Conservation (phyloP, 2,329 filamentous ascomycete genomes). For the Colletotrichum zoysiae region DNA sequence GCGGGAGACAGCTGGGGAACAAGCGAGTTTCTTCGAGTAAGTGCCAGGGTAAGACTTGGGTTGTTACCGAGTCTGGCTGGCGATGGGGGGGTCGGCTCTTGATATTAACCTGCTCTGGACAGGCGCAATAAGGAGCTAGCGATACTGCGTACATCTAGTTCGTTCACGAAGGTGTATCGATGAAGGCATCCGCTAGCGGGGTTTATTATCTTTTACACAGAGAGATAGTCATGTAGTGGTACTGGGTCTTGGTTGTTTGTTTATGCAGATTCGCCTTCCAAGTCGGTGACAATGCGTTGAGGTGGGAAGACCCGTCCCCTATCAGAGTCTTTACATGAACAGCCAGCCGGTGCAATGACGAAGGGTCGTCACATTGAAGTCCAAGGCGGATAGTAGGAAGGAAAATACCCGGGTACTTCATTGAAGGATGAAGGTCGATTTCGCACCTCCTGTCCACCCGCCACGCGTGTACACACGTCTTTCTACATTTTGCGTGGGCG, state of each 20-base stretch:
- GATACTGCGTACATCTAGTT: conserved; percentile 32
- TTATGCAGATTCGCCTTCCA: neutral
- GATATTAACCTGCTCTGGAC: conserved; percentile 23
- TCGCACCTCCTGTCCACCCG: neutral
- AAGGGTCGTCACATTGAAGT: neutral
- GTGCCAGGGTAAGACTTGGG: conserved; percentile 4
- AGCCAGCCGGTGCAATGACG: neutral
- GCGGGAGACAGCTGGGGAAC: conserved; percentile 27
- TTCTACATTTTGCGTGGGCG: neutral
- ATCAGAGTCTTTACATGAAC: neutral
- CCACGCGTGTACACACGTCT: neutral
- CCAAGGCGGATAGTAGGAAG: neutral
- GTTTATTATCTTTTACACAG: conserved; percentile 23
- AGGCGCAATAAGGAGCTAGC: conserved; percentile 25
- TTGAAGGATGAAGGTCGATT: neutral
- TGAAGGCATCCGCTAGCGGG: conserved; percentile 30
- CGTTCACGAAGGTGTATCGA: conserved; percentile 31
- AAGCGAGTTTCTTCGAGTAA: conserved; percentile 27
- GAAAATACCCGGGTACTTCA: neutral
- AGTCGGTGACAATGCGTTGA: neutral
- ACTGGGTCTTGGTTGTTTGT: conserved; percentile 12
- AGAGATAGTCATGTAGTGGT: conserved; percentile 26
- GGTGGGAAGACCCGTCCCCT: neutral
- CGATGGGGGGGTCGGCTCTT: conserved; percentile 1
- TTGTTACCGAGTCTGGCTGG: conserved; percentile 10